Evolutionary conservation across 2,329 filamentous ascomycete genomes (phyloP).

Genomic region (Pseudocercospora eumusae): DNA sequence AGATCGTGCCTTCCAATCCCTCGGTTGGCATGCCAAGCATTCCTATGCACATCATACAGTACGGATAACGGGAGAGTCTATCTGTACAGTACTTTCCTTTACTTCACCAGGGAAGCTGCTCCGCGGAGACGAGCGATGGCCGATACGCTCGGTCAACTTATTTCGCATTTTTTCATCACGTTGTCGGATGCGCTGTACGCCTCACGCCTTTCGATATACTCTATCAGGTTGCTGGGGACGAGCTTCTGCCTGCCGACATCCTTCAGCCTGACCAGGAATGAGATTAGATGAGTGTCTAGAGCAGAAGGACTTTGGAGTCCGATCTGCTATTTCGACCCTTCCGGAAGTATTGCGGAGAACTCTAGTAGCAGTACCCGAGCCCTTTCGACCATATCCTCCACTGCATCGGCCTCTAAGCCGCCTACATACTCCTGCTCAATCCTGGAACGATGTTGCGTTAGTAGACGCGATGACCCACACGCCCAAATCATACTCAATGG

Average conservation of each 20-base stretch:
- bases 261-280: too few species aligned
- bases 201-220: too few species aligned
- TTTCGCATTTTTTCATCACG: too few species aligned
- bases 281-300: neutral
- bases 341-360: neutral
- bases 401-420: neutral
- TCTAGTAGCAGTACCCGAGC: neutral
- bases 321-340: neutral
- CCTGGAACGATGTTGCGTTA: neutral
- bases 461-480: too few species aligned
- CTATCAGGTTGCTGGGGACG: too few species aligned
- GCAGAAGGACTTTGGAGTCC: neutral
- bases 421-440: neutral
- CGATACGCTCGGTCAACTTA: too few species aligned
- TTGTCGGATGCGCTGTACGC: too few species aligned
- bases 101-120: neutral
- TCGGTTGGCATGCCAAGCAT: neutral
- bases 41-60: neutral
- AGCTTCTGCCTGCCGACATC: too few species aligned
- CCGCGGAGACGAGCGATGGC: neutral
- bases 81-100: too few species aligned
- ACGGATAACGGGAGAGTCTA: slow-evolving; percentile 3
- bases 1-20: neutral
- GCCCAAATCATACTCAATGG: too few species aligned
- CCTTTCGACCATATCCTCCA: neutral